Evolutionary conservation across 2,329 filamentous ascomycete genomes (phyloP).

Genomic region (Magnaporthiopsis rhizophila): DNA sequence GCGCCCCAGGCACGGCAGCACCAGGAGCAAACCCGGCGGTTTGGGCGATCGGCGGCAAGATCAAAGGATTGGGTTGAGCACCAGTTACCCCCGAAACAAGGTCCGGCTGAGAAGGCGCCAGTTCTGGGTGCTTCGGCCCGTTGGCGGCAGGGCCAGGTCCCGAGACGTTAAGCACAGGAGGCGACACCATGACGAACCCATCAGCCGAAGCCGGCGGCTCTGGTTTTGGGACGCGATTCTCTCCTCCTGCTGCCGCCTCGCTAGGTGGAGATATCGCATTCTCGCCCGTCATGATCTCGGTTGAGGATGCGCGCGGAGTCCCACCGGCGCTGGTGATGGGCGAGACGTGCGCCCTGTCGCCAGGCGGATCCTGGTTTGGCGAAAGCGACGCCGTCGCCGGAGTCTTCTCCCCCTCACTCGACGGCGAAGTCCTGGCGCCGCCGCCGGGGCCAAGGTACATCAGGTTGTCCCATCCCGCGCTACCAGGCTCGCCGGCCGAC

Average conservation of each 20-base stretch:
- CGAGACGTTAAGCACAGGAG: neutral
- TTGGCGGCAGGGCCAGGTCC: neutral
- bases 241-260: neutral
- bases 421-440: constrained; percentile 33
- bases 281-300: constrained; percentile 1
- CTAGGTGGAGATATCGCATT: neutral
- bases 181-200: neutral
- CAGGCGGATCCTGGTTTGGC: neutral
- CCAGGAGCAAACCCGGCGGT: neutral
- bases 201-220: neutral
- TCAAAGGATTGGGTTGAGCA: neutral
- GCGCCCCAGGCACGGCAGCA: too few relatives aligned
- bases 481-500: constrained; percentile 21
- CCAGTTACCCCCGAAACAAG: neutral
- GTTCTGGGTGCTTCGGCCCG: neutral
- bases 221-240: neutral
- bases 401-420: constrained; percentile 27
- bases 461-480: constrained; percentile 29
- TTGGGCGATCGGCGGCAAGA: neutral
- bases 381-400: neutral
- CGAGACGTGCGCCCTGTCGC: neutral
- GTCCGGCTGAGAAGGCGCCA: neutral
- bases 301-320: constrained; percentile 7
- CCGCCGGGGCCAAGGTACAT: constrained; percentile 41
- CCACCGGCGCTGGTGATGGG: constrained; percentile 6